Evolutionary conservation across 2,329 filamentous ascomycete genomes (phyloP).

Genomic region (Esteya vermicola): DNA sequence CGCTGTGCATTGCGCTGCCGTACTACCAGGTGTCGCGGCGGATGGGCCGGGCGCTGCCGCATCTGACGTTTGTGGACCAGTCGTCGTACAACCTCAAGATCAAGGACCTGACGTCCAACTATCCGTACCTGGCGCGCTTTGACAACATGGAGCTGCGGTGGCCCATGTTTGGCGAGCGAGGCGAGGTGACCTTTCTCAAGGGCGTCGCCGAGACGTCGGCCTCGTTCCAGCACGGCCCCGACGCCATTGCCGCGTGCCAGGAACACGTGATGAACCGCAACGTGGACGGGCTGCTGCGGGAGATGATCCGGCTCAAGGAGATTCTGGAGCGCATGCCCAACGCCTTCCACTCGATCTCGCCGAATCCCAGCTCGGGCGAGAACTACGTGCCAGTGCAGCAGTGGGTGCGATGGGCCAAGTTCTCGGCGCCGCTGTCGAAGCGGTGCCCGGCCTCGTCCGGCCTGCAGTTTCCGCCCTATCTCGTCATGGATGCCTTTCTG

Average conservation of each 20-base stretch:
- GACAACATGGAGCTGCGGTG: constrained; percentile 39
- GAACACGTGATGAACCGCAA: constrained; percentile 39
- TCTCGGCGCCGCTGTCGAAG: constrained; percentile 34
- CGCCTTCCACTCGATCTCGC: constrained; percentile 38
- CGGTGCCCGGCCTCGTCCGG: constrained; percentile 35
- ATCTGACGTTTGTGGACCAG: constrained; percentile 38
- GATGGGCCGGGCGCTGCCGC: constrained; percentile 36
- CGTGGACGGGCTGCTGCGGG: constrained; percentile 31
- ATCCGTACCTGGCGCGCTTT: constrained; percentile 35
- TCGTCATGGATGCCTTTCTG: constrained; percentile 41
- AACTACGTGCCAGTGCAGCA: constrained; percentile 33
- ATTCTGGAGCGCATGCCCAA: constrained; percentile 38
- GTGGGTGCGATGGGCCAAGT: constrained; percentile 37
- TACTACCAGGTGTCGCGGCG: constrained; percentile 34
- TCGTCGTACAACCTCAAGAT: constrained; percentile 38
- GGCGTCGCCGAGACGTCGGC: constrained; percentile 33
- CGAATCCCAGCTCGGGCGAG: constrained; percentile 35
- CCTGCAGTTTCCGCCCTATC: constrained; percentile 35
- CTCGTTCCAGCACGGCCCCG: constrained; percentile 35
- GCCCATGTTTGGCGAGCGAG: constrained; percentile 37
- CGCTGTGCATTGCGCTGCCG: constrained; percentile 31
- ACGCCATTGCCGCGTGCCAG: constrained; percentile 37
- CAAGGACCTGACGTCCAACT: constrained; percentile 29
- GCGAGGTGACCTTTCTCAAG: constrained; percentile 36
- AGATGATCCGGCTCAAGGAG: constrained; percentile 36